These are phyloP conservation scores for Saccharomycopsis fodiens DNA, from an alignment of 805 yeast genomes.

Conservation along the genomic window DNA sequence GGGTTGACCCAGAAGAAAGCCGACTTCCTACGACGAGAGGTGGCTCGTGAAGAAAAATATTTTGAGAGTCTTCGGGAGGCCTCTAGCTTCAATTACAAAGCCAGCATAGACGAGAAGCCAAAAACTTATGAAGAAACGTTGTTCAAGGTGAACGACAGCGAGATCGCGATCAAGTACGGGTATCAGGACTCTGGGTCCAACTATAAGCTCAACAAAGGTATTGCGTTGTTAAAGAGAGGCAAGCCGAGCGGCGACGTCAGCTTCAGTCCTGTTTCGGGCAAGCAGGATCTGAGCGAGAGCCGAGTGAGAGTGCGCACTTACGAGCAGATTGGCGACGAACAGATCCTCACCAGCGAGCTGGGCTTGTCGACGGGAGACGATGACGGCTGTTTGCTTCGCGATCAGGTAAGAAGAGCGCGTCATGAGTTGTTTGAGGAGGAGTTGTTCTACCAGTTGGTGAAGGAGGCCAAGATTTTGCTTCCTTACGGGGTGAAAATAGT, in stretches of 20 bases:
- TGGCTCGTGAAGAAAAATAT: constrained; percentile 53
- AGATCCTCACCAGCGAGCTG: constrained; percentile 53
- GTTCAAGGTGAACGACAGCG: constrained; percentile 47
- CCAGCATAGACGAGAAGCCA: constrained; percentile 12
- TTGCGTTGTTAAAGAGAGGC: constrained; percentile 58
- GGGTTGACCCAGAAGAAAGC: constrained; percentile 44
- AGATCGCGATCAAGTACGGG: constrained; percentile 80
- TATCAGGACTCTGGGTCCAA: constrained; percentile 86
- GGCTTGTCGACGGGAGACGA: constrained; percentile 18
- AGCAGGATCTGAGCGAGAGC: constrained; percentile 34
- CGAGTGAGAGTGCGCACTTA: constrained; percentile 54
- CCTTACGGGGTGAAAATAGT: constrained; percentile 64
- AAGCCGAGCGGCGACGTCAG: constrained; percentile 8
- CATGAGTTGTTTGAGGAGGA: constrained; percentile 83
- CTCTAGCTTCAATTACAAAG: constrained; percentile 21
- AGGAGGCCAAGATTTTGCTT: constrained; percentile 65
- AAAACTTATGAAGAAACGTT: constrained; percentile 49
- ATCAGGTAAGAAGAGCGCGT: constrained; percentile 60
- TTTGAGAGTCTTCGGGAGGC: constrained; percentile 49
- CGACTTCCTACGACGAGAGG: constrained; percentile 43
- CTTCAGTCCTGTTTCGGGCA: constrained; percentile 30
- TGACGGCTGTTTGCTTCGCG: constrained; percentile 31
- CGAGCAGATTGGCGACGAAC: constrained; percentile 43
- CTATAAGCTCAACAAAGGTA: constrained; percentile 59
- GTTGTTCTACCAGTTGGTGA: constrained; percentile 64